Conservation (phyloP, 345 rosid genomes). For the Punica granatum region DNA sequence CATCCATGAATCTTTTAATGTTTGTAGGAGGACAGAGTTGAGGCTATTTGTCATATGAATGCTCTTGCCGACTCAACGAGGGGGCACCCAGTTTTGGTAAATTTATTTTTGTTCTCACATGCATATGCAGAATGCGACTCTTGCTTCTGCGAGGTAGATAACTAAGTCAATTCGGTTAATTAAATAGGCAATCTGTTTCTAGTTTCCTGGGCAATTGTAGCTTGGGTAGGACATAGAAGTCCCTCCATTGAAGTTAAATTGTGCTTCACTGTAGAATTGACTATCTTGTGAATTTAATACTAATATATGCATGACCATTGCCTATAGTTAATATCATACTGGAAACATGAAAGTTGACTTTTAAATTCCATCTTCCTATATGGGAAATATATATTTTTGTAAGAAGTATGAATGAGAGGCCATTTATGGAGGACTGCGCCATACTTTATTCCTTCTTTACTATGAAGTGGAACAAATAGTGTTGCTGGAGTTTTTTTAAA, state of each 20-base stretch:
- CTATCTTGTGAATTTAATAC: not conserved
- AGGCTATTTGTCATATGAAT: slow-evolving; percentile 47
- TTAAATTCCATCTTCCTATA: not conserved
- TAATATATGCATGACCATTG: not conserved
- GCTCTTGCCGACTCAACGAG: slow-evolving; percentile 42
- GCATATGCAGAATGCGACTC: not conserved
- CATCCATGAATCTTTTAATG: slow-evolving; percentile 4
- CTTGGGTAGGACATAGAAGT: not conserved
- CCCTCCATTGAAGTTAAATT: not conserved
- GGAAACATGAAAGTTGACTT: not conserved
- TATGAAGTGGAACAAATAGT: no score
- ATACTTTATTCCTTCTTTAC: not conserved
- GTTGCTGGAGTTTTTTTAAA: no score
- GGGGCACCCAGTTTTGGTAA: slow-evolving; percentile 59
- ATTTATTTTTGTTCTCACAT: slow-evolving; percentile 15
- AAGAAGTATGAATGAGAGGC: not conserved
- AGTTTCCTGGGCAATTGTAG: not conserved
- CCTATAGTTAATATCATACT: not conserved
- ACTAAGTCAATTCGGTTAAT: no score
- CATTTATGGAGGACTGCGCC: not conserved
- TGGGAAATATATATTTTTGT: not conserved
- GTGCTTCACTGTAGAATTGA: not conserved
- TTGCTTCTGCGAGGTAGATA: slow-evolving; percentile 5
- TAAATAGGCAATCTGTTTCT: no score
- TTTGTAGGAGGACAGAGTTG: slow-evolving; percentile 63